phyloP scores from a whole-genome alignment of 495 filamentous ascomycete genomes.

The Thermochaetoides thermophila region DNA sequence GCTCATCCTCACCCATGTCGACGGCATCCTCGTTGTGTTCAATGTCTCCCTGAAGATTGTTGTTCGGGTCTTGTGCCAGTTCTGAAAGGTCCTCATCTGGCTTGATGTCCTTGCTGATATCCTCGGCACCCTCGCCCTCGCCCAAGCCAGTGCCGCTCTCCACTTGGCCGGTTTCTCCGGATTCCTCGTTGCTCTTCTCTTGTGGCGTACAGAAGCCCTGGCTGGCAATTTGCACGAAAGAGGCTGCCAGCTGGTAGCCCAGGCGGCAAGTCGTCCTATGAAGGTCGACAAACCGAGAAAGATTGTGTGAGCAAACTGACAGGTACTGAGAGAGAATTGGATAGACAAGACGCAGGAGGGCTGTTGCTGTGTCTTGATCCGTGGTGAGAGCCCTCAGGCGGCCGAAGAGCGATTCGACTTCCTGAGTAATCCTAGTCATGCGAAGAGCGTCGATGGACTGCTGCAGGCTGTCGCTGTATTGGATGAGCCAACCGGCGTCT shows the following conservation, averaged over 20 bases:
- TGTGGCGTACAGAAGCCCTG: conserved; percentile 85
- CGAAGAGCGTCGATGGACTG: conserved; percentile 43
- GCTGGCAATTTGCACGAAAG: conserved; percentile 57
- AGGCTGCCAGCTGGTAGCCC: conserved; percentile 55
- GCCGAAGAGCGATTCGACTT: conserved; percentile 31
- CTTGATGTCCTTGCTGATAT: conserved; percentile 92
- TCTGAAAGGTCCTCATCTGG: conserved; percentile 89
- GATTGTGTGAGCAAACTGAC: conserved; percentile 37
- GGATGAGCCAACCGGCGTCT: conserved; percentile 47
- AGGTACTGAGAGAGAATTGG: conserved; percentile 67
- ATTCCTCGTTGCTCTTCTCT: conserved; percentile 54
- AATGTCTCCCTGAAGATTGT: conserved; percentile 52
- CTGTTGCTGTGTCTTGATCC: conserved; percentile 22
- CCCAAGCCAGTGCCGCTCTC: conserved; percentile 95
- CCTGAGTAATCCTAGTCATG: conserved; percentile 33
- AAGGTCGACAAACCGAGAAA: conserved; percentile 37
- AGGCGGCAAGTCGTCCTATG: conserved; percentile 60
- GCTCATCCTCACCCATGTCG: conserved; percentile 82
- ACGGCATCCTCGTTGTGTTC: conserved; percentile 82
- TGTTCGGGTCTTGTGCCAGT: conserved; percentile 64
- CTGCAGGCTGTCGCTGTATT: conserved; percentile 41
- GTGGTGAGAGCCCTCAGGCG: conserved; percentile 36
- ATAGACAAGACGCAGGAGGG: conserved; percentile 48
- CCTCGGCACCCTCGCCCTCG: conserved; percentile 84
- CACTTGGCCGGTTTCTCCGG: conserved; percentile 54